These are phyloP conservation scores for Aspergillus thermomutatus DNA, from an alignment of 2,329 filamentous ascomycete species.

Conservation along the genomic window DNA sequence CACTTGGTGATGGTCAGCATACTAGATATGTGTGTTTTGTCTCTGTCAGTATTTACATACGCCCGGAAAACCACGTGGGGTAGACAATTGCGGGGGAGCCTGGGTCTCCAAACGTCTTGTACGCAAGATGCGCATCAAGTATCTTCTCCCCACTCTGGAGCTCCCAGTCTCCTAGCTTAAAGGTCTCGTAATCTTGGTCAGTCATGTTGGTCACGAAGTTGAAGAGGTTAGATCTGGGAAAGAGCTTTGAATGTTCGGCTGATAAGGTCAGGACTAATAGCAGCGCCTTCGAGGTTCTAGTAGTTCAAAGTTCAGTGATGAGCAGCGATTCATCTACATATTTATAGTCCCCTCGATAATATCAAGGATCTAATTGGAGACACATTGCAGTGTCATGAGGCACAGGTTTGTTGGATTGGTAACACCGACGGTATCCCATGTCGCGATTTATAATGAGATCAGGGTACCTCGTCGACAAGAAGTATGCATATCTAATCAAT, in stretches of 20 bases:
- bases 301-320: neutral
- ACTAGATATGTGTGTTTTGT: neutral
- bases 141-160: constrained; percentile 64
- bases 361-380: neutral
- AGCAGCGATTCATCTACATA: neutral
- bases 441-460: neutral
- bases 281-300: neutral
- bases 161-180: constrained; percentile 62
- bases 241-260: neutral
- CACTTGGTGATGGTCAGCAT: constrained; percentile 22
- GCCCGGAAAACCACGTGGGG: constrained; percentile 70
- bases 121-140: constrained; percentile 65
- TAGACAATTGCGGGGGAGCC: constrained; percentile 67
- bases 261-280: neutral
- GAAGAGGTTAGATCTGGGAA: neutral
- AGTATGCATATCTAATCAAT: neutral
- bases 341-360: neutral
- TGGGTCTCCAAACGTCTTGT: constrained; percentile 69
- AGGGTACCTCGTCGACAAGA: neutral
- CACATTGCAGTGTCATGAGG: neutral
- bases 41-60: constrained; percentile 33
- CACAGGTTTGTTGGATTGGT: neutral
- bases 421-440: neutral
- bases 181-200: constrained; percentile 47
- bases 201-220: constrained; percentile 12